Evolutionary conservation across 331 rosid species (phyloP).

Genomic region (Phaseolus coccineus): DNA sequence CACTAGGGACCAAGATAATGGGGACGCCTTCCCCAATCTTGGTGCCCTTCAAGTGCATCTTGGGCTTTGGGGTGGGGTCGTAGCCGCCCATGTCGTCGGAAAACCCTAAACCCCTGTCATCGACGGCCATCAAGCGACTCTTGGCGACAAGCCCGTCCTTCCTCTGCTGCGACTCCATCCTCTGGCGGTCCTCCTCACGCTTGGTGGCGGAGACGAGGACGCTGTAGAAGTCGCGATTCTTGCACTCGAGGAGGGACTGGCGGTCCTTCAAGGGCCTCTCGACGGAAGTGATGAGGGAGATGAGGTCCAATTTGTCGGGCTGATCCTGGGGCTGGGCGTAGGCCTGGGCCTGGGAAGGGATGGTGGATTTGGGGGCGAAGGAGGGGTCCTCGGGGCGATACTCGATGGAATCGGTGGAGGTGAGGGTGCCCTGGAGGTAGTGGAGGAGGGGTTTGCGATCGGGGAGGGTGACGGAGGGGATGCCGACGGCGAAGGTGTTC

Average conservation of each 20-base stretch:
- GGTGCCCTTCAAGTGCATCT: constrained; percentile 74
- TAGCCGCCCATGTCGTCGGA: constrained; percentile 64
- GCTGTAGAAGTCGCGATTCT: constrained; percentile 74
- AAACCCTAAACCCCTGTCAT: constrained; percentile 75
- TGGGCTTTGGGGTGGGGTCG: constrained; percentile 72
- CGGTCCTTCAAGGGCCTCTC: constrained; percentile 90
- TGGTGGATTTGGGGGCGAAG: not conserved
- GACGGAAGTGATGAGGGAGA: constrained; percentile 59
- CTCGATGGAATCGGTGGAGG: constrained; percentile 85
- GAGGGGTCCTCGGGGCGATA: constrained; percentile 66
- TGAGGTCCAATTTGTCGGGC: constrained; percentile 49
- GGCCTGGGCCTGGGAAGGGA: not conserved
- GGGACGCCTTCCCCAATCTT: constrained; percentile 95
- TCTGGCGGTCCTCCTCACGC: constrained; percentile 92
- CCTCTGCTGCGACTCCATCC: constrained; percentile 91
- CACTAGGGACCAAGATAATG: constrained; percentile 83
- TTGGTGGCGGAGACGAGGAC: constrained; percentile 80
- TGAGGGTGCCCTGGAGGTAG: constrained; percentile 77
- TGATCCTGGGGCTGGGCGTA: not conserved
- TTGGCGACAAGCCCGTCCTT: constrained; percentile 97
- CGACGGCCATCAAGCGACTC: constrained; percentile 80
- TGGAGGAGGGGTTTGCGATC: constrained; percentile 92
- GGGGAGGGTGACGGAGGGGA: constrained; percentile 83
- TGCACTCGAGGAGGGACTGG: constrained; percentile 79
- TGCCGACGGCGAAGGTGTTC: constrained; percentile 72